Percentiles rank a stretch among this genome's conserved stretches.
Conservation (phyloP, 2,329 filamentous ascomycete genomes). For the Ceratocystis variospora region DNA sequence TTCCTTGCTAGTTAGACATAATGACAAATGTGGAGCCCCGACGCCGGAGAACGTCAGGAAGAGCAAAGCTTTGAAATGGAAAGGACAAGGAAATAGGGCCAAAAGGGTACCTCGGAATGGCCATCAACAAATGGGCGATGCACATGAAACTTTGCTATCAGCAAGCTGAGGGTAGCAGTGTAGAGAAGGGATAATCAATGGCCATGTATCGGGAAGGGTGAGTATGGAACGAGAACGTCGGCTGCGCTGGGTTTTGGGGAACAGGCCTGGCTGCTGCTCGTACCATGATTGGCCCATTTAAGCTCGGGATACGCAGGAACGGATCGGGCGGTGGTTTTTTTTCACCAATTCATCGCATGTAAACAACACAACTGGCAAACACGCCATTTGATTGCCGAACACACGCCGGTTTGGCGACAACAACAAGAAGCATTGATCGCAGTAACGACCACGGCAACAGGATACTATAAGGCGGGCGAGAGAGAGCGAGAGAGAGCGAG, state of each 20-base stretch:
- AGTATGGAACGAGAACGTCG: neutral
- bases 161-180: neutral
- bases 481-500: neutral
- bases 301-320: slow-evolving; percentile 5
- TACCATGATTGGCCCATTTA: slow-evolving; percentile 3
- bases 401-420: neutral
- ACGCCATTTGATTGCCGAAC: slow-evolving; percentile 4
- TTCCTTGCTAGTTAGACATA: neutral
- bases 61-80: neutral
- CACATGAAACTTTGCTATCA: neutral
- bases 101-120: neutral
- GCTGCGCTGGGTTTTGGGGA: neutral
- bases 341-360: neutral
- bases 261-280: neutral
- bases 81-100: neutral
- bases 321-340: slow-evolving; percentile 3
- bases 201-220: neutral
- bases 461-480: neutral
- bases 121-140: neutral
- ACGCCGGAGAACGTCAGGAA: slow-evolving; percentile 5
- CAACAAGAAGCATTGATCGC: neutral
- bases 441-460: neutral
- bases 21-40: slow-evolving; percentile 4
- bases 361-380: neutral
- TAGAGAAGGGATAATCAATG: neutral